These are phyloP conservation scores for Dissophora ornata DNA, from an alignment of 192 early-diverging fungal species.

Conservation along the genomic window DNA sequence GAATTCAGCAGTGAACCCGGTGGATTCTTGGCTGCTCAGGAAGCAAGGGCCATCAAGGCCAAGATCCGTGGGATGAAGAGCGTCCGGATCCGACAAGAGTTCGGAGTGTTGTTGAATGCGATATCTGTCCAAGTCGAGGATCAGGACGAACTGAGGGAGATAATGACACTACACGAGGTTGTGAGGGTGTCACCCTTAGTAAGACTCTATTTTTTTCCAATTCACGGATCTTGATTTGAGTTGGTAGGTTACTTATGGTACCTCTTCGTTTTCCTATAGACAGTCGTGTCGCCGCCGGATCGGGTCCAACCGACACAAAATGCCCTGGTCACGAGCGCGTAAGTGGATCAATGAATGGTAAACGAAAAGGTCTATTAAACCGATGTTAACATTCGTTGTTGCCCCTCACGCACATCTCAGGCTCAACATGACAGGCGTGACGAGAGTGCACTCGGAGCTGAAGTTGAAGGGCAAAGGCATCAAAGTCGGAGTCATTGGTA, in stretches of 20 bases:
- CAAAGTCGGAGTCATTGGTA: conserved; percentile 64
- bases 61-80: conserved; percentile 15
- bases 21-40: not conserved
- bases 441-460: conserved; percentile 41
- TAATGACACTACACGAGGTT: conserved; percentile 4
- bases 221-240: not conserved
- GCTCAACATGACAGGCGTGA: conserved; percentile 54
- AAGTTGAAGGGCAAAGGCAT: conserved; percentile 33
- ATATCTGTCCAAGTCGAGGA: conserved; percentile 22
- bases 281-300: conserved; percentile 23
- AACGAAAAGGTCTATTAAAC: no score
- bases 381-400: no score
- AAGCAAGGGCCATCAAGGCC: not conserved
- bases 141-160: not conserved
- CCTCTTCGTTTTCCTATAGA: conserved; percentile 7
- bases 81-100: conserved; percentile 20
- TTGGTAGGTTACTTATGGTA: not conserved
- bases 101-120: conserved; percentile 9
- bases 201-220: conserved; percentile 7
- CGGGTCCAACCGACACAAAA: conserved; percentile 15
- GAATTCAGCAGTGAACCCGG: conserved; percentile 31
- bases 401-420: not conserved
- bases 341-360: conserved; percentile 4
- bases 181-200: conserved; percentile 25
- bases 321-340: conserved; percentile 37